Evolutionary conservation across 2,329 filamentous ascomycete genomes (phyloP).

Genomic region (Aspergillus texensis): DNA sequence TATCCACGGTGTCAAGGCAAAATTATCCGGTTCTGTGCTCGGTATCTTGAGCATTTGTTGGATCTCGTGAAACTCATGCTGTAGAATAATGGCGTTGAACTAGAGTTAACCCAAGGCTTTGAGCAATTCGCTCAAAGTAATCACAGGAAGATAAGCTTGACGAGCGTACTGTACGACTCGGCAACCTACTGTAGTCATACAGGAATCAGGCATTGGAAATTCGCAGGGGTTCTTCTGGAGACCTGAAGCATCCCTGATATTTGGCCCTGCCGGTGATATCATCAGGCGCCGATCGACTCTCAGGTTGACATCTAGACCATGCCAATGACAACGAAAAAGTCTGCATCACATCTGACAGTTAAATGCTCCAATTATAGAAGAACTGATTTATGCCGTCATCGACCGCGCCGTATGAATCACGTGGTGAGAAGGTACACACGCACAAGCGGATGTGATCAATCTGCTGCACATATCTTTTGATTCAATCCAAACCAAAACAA

Average conservation of each 20-base stretch:
- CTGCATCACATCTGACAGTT: constrained; percentile 2
- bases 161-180: not conserved
- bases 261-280: constrained; percentile 1
- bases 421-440: not conserved
- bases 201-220: not conserved
- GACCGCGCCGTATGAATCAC: not conserved
- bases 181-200: not conserved
- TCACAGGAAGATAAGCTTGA: not conserved
- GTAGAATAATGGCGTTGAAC: not conserved
- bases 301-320: not conserved
- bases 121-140: not conserved
- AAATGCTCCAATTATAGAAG: constrained; percentile 4
- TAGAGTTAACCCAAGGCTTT: not conserved
- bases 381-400: not conserved
- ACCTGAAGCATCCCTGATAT: not conserved
- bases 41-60: not conserved
- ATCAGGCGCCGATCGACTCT: not conserved
- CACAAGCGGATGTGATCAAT: not conserved
- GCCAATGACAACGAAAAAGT: not conserved
- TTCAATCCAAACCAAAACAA: not conserved
- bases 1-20: not conserved
- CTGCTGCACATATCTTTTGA: not conserved
- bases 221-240: not conserved
- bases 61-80: not conserved
- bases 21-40: not conserved